A percentile compares a stretch with the other conserved stretches of the same genome.
These are phyloP conservation scores for Rhodotorula graminis DNA, from an alignment of 768 basidiomycete genomes.

Conservation along the genomic window DNA sequence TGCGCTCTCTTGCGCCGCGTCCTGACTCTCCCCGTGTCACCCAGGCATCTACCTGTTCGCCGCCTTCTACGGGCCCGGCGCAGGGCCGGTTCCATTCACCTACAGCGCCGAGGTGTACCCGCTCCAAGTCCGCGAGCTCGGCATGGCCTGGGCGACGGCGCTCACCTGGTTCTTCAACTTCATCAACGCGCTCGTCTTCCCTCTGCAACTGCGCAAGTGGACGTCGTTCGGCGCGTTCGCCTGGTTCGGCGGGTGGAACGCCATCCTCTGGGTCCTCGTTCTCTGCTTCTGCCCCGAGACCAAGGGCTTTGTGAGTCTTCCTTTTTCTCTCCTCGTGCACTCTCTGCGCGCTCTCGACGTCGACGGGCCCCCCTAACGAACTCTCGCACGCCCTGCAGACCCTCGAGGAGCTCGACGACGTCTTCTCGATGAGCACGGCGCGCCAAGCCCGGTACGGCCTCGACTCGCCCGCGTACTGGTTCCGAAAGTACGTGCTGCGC, in stretches of 20 bases:
- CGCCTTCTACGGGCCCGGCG: slow-evolving; percentile 30
- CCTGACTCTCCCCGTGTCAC: no score
- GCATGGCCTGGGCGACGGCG: slow-evolving; percentile 22
- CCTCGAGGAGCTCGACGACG: slow-evolving; percentile 38
- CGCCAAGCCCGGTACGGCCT: slow-evolving; percentile 21
- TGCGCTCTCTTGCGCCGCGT: no score
- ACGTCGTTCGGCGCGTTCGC: slow-evolving; percentile 47
- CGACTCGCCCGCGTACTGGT: slow-evolving; percentile 12
- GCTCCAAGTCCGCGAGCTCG: slow-evolving; percentile 38
- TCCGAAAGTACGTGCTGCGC: slow-evolving; percentile 23
- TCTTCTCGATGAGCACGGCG: slow-evolving; percentile 22
- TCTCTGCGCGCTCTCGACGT: no score
- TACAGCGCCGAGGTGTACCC: slow-evolving; percentile 43
- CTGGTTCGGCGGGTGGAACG: slow-evolving; percentile 55
- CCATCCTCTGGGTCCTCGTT: slow-evolving; percentile 5
- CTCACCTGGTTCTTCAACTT: slow-evolving; percentile 50
- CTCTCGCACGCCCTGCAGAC: background rate
- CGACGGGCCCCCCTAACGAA: no score
- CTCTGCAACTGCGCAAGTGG: background rate
- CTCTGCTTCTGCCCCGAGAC: slow-evolving; percentile 34
- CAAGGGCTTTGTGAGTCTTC: background rate
- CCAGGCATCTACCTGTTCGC: slow-evolving; percentile 42
- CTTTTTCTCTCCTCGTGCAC: background rate
- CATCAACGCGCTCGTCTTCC: slow-evolving; percentile 51
- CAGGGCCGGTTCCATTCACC: slow-evolving; percentile 31